Conservation (phyloP, 805 yeast species). For the Wickerhamomyces ciferrii region DNA sequence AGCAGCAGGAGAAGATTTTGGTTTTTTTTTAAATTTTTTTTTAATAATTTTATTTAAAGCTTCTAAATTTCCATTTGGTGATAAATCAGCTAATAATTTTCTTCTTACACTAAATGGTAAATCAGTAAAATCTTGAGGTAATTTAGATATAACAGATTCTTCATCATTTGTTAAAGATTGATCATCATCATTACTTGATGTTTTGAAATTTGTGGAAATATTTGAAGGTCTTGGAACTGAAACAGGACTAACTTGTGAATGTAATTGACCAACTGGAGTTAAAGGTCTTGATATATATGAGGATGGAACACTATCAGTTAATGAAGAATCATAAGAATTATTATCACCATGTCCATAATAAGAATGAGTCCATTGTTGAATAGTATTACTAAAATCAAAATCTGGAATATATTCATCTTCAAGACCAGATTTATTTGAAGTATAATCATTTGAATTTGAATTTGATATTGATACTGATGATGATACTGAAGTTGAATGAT, state of each 20-base stretch:
- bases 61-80: slow-evolving; percentile 28
- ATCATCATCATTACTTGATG: slow-evolving; percentile 1
- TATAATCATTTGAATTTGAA: too few species aligned
- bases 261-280: slow-evolving; percentile 22
- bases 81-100: slow-evolving; percentile 29
- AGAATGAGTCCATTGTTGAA: slow-evolving; percentile 41
- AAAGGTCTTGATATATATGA: slow-evolving; percentile 12
- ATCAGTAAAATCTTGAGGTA: slow-evolving; percentile 49
- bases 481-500: slow-evolving; percentile 9
- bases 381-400: slow-evolving; percentile 47
- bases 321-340: slow-evolving; percentile 12
- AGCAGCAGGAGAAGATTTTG: slow-evolving; percentile 20
- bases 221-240: slow-evolving; percentile 25
- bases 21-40: slow-evolving; percentile 18
- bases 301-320: slow-evolving; percentile 8
- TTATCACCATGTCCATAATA: slow-evolving; percentile 7
- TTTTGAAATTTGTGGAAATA: slow-evolving; percentile 10
- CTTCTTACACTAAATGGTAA: slow-evolving; percentile 60
- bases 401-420: slow-evolving; percentile 79
- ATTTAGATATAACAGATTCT: slow-evolving; percentile 22
- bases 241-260: slow-evolving; percentile 31
- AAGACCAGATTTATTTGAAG: slow-evolving; percentile 34
- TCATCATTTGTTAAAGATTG: slow-evolving; percentile 20
- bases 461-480: too few species aligned
- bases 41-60: slow-evolving; percentile 21